Conservation (phyloP, 139 green algal genomes). For the Nannochloris sp. region DNA sequence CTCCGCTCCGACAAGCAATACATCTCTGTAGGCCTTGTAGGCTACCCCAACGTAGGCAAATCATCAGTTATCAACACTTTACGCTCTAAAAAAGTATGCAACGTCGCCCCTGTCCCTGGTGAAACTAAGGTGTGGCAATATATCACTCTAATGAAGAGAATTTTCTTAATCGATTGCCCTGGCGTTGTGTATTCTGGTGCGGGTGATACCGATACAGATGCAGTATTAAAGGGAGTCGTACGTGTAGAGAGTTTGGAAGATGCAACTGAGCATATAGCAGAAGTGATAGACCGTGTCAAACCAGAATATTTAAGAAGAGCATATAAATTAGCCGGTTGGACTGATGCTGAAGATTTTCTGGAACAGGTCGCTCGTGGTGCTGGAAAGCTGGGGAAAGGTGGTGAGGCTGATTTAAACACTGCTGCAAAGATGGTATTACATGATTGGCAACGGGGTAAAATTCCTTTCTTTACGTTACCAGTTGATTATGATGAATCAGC, state of each 20-base stretch:
- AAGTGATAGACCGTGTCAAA: conserved; percentile 74
- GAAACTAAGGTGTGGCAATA: conserved; percentile 99
- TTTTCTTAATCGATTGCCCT: conserved; percentile 99
- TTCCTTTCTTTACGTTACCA: conserved; percentile 93
- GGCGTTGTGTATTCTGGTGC: conserved; percentile 92
- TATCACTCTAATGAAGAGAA: conserved; percentile 98
- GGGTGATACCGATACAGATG: conserved; percentile 74
- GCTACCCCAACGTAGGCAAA: conserved; percentile 99
- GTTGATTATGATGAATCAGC: conserved; percentile 49
- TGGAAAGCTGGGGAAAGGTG: conserved; percentile 72
- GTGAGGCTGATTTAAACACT: conserved; percentile 93
- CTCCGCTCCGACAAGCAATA: conserved; percentile 92
- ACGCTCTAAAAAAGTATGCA: conserved; percentile 94
- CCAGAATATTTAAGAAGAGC: conserved; percentile 78
- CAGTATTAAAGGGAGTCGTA: conserved; percentile 95
- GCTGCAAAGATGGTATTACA: conserved; percentile 91
- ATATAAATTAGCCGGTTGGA: conserved; percentile 84
- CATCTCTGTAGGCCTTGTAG: conserved; percentile 95
- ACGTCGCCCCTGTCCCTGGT: conserved; percentile 87
- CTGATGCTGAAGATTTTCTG: conserved; percentile 85
- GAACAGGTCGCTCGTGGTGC: conserved; percentile 62
- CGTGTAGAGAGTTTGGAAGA: conserved; percentile 90
- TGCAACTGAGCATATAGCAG: conserved; percentile 71
- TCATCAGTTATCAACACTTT: conserved; percentile 98
- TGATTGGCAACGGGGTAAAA: conserved; percentile 97